Conservation (phyloP, 495 filamentous ascomycete species). For the Hypoxylon crocopeplum region DNA sequence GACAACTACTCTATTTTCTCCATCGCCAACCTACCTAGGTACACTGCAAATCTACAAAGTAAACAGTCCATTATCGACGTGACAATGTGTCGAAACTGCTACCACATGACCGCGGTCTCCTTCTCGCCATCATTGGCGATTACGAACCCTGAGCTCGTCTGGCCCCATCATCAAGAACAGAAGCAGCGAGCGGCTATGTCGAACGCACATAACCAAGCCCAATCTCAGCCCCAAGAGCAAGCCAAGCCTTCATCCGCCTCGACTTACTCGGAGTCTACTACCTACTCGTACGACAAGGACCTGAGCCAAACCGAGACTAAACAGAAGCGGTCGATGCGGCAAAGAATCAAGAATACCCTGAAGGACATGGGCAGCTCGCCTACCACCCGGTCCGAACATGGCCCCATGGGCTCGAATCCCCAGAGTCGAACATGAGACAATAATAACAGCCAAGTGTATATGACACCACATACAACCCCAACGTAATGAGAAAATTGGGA, state of each 20-base stretch:
- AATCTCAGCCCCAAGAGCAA: constrained; percentile 4
- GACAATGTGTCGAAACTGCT: constrained; percentile 25
- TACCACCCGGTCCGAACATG: not conserved
- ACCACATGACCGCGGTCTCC: constrained; percentile 10
- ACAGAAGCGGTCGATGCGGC: constrained; percentile 27
- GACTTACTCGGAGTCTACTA: constrained; percentile 28
- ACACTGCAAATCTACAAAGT: not conserved
- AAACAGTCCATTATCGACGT: not conserved
- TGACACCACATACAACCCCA: no score
- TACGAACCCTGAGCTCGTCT: constrained; percentile 33
- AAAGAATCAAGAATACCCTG: constrained; percentile 25
- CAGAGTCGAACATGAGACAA: constrained; percentile 3
- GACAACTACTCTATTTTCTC: no score
- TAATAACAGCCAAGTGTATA: no score
- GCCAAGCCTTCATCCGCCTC: constrained; percentile 32
- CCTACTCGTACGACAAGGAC: constrained; percentile 34
- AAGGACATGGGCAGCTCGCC: constrained; percentile 17
- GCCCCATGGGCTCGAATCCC: constrained; percentile 22
- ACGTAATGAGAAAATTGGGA: no score
- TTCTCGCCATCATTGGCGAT: constrained; percentile 34
- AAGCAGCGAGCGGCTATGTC: constrained; percentile 14
- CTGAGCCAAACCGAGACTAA: constrained; percentile 7
- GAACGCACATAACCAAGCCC: not conserved
- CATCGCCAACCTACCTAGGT: no score
- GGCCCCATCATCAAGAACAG: constrained; percentile 29